phyloP scores from a whole-genome alignment of 495 filamentous ascomycete species.

The Neurospora sublineolata region DNA sequence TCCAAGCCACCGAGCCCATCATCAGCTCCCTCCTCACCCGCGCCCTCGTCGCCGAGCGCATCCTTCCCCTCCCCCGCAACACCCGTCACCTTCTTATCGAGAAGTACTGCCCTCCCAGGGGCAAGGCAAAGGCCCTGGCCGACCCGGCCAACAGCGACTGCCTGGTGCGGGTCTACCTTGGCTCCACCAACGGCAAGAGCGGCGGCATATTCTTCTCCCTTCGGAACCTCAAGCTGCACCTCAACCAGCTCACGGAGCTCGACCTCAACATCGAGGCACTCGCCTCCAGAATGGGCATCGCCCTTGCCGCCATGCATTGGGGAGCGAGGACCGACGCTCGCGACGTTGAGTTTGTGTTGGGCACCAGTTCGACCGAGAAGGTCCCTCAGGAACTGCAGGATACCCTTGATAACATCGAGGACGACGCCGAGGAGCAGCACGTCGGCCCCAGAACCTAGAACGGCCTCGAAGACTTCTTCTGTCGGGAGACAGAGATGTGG shows the following conservation, averaged over 20 bases:
- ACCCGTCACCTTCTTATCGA: conserved; percentile 11
- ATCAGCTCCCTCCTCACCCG: conserved; percentile 2
- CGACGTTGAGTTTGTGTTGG: conserved; percentile 15
- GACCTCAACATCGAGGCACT: conserved; percentile 1
- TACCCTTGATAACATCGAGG: neutral
- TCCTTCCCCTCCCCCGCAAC: conserved; percentile 1
- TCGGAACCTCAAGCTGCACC: conserved; percentile 9
- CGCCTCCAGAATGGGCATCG: conserved; percentile 1
- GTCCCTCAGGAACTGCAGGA: neutral
- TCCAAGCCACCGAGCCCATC: neutral
- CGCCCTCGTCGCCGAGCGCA: conserved; percentile 2
- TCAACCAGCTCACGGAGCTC: conserved; percentile 11
- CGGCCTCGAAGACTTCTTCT: conserved; percentile 5
- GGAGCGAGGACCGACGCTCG: conserved; percentile 6
- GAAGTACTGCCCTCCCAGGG: conserved; percentile 14
- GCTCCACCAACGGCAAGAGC: conserved; percentile 4
- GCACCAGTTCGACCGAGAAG: neutral
- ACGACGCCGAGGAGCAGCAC: neutral
- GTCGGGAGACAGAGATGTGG: conserved; percentile 10
- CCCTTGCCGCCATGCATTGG: conserved; percentile 11
- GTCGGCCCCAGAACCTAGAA: neutral
- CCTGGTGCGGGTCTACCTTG: conserved; percentile 19
- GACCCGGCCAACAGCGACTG: conserved; percentile 17
- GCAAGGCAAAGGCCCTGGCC: conserved; percentile 1
- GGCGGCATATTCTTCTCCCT: conserved; percentile 6